phyloP scores from a whole-genome alignment of 805 yeast genomes.

The Komagataella phaffii region DNA sequence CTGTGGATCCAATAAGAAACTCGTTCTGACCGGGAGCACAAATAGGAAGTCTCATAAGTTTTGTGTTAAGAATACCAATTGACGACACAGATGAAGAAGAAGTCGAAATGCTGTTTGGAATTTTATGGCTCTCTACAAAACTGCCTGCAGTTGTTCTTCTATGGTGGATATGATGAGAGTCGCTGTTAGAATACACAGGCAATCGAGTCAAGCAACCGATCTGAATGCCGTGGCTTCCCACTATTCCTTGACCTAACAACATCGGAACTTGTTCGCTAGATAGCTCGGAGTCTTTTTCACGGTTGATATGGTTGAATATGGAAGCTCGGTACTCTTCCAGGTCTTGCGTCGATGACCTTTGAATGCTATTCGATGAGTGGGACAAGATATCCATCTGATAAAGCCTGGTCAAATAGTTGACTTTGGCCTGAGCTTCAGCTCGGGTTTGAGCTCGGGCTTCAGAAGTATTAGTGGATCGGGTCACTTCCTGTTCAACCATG shows the following conservation, averaged over 20 bases:
- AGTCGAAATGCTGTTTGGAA: neutral
- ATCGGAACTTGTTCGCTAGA: conserved; percentile 1
- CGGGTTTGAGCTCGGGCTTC: neutral
- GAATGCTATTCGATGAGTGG: neutral
- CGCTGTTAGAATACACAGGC: conserved; percentile 16
- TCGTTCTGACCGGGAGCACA: conserved; percentile 5
- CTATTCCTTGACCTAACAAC: conserved; percentile 21
- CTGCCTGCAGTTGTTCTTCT: conserved; percentile 6
- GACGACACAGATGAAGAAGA: neutral
- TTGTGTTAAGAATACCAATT: neutral
- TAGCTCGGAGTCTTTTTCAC: neutral
- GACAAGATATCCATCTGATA: conserved; percentile 1
- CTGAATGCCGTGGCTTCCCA: conserved; percentile 18
- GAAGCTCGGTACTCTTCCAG: conserved; percentile 1
- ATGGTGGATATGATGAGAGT: conserved; percentile 3
- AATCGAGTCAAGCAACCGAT: conserved; percentile 15
- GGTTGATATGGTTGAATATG: conserved; percentile 1
- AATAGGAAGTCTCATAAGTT: conserved; percentile 2
- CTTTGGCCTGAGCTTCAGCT: neutral
- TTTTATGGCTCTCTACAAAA: conserved; percentile 4
- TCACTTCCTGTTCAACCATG: neutral
- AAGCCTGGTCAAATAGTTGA: neutral
- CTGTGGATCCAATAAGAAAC: conserved; percentile 11
- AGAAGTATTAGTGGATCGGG: neutral
- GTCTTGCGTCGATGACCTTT: conserved; percentile 1